Conservation (phyloP, 805 yeast genomes). For the Tetrapisispora pingtungensis region DNA sequence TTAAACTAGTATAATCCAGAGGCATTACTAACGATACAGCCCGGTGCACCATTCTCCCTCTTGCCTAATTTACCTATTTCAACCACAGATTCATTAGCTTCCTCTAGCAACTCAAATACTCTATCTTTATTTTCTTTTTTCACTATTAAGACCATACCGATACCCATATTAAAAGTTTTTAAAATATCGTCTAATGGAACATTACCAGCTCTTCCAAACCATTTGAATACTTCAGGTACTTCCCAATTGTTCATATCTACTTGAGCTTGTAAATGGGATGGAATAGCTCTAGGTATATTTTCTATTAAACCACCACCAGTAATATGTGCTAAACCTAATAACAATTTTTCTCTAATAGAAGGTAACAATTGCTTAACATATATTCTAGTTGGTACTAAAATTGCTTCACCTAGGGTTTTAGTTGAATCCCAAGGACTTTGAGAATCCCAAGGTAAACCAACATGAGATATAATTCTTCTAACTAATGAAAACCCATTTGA, state of each 20-base stretch:
- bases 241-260: conserved; percentile 76
- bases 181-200: conserved; percentile 78
- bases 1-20: not conserved
- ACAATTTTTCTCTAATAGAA: conserved; percentile 52
- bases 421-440: conserved; percentile 75
- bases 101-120: conserved; percentile 42
- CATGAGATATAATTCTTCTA: conserved; percentile 77
- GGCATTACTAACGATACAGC: conserved; percentile 45
- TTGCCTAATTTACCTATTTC: conserved; percentile 51
- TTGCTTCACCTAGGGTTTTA: conserved; percentile 73
- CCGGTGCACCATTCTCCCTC: conserved; percentile 42
- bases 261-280: conserved; percentile 65
- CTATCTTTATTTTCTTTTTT: conserved; percentile 52
- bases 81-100: conserved; percentile 68
- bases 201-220: conserved; percentile 87
- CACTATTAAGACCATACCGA: conserved; percentile 91
- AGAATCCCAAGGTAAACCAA: conserved; percentile 60
- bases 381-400: conserved; percentile 83
- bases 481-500: conserved; percentile 95
- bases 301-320: conserved; percentile 98
- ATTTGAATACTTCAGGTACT: conserved; percentile 81
- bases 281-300: conserved; percentile 91
- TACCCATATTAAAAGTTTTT: conserved; percentile 91
- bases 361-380: conserved; percentile 86
- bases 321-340: conserved; percentile 89